phyloP scores from a whole-genome alignment of 2,329 filamentous ascomycete genomes.

The Xylaria sp. region DNA sequence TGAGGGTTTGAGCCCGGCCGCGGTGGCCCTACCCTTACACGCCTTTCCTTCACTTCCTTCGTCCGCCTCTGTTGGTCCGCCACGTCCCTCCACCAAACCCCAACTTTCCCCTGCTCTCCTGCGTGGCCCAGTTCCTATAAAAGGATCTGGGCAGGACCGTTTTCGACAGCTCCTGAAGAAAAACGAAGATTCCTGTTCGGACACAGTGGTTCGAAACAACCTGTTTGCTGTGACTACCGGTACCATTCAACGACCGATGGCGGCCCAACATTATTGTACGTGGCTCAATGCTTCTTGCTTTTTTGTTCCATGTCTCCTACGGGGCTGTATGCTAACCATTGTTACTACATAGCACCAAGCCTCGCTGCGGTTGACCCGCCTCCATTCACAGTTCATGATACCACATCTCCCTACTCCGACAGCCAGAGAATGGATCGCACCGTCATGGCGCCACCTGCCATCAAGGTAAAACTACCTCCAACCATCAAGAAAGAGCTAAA shows the following conservation, averaged over 20 bases:
- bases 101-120: constrained; percentile 1
- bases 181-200: background rate
- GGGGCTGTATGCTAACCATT: constrained; percentile 13
- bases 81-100: constrained; percentile 2
- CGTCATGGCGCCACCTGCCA: background rate
- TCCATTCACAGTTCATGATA: constrained; percentile 5
- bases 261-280: constrained; percentile 28
- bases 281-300: background rate
- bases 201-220: constrained; percentile 6
- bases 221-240: constrained; percentile 1
- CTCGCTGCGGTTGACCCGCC: constrained; percentile 14
- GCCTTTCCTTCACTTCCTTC: background rate
- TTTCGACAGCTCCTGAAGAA: constrained; percentile 43
- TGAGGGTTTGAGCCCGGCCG: constrained; percentile 22
- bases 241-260: constrained; percentile 13
- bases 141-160: constrained; percentile 47
- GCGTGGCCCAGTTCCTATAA: constrained; percentile 41
- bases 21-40: background rate
- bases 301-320: background rate
- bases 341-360: constrained; percentile 25
- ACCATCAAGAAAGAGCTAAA: constrained; percentile 19
- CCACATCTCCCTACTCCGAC: background rate
- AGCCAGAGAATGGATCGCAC: constrained; percentile 6
- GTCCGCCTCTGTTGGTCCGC: background rate
- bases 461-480: constrained; percentile 8